Evolutionary conservation across 768 basidiomycete genomes (phyloP).

Genomic region (Kwoniella botswanensis): DNA sequence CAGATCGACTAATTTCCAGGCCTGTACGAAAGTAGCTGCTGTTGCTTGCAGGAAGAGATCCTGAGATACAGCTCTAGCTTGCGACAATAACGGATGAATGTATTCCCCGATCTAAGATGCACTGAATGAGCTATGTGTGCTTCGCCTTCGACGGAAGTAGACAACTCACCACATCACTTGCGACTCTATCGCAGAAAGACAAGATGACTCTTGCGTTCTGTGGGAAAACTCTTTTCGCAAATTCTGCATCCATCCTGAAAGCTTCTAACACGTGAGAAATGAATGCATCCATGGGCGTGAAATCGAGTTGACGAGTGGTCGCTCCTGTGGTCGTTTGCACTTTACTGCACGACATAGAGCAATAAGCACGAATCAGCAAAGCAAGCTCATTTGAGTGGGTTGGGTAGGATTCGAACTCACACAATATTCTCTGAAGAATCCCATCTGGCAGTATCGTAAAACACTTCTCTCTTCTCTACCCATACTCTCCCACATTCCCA

Average conservation of each 20-base stretch:
- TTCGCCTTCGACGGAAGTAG: not conserved
- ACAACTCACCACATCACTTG: slow-evolving; percentile 70
- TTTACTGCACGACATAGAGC: slow-evolving; percentile 39
- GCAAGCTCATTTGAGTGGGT: not conserved
- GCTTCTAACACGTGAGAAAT: slow-evolving; percentile 72
- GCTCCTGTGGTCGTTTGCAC: slow-evolving; percentile 46
- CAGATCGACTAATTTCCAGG: slow-evolving; percentile 82
- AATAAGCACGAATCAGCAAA: not conserved
- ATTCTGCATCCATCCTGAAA: slow-evolving; percentile 74
- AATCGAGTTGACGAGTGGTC: slow-evolving; percentile 68
- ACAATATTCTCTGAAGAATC: slow-evolving; percentile 74
- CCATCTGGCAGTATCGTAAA: slow-evolving; percentile 83
- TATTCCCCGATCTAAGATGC: slow-evolving; percentile 80
- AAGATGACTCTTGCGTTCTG: slow-evolving; percentile 75
- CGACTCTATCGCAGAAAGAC: slow-evolving; percentile 80
- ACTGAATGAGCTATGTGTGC: not conserved
- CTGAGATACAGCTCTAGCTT: slow-evolving; percentile 75
- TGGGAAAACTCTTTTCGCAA: slow-evolving; percentile 87
- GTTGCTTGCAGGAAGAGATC: slow-evolving; percentile 76
- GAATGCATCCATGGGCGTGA: slow-evolving; percentile 92
- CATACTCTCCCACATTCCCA: slow-evolving; percentile 96
- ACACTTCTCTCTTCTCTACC: slow-evolving; percentile 92
- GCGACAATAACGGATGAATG: slow-evolving; percentile 73
- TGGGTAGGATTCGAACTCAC: slow-evolving; percentile 36
- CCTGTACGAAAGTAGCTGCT: slow-evolving; percentile 86